A percentile compares a stretch with the other conserved stretches of the same genome.
These are phyloP conservation scores for Dacryopinax spathularia DNA, from an alignment of 768 basidiomycete genomes.

Conservation along the genomic window DNA sequence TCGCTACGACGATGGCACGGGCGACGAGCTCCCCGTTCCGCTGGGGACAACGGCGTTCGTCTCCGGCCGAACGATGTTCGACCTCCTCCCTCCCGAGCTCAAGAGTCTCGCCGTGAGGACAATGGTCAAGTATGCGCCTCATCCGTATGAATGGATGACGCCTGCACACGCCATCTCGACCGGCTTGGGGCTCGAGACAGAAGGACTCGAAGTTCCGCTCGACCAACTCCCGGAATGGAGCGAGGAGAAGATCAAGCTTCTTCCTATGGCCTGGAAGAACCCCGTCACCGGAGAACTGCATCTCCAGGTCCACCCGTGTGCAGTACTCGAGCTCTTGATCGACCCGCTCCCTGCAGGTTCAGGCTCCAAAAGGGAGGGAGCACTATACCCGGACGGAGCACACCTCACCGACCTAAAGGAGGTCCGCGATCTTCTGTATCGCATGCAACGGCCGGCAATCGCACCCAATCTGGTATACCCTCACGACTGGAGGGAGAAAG, in stretches of 20 bases:
- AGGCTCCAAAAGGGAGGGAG: constrained; percentile 40
- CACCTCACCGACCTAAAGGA: constrained; percentile 56
- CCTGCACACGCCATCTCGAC: constrained; percentile 60
- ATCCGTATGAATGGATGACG: constrained; percentile 86
- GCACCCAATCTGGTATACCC: constrained; percentile 74
- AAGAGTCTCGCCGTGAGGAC: constrained; percentile 71
- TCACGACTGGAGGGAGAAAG: constrained; percentile 66
- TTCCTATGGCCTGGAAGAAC: constrained; percentile 82
- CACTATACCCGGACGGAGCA: constrained; percentile 72
- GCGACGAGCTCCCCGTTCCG: constrained; percentile 67
- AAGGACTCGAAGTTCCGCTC: constrained; percentile 53
- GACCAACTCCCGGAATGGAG: constrained; percentile 71
- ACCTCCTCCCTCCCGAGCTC: constrained; percentile 50
- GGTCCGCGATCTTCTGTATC: constrained; percentile 62
- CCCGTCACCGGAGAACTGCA: constrained; percentile 69
- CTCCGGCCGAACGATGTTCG: constrained; percentile 69
- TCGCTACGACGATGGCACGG: constrained; percentile 76
- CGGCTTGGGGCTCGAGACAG: constrained; percentile 68
- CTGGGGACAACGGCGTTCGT: constrained; percentile 71
- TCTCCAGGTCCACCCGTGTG: constrained; percentile 84
- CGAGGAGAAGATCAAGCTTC: constrained; percentile 54
- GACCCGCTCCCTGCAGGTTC: constrained; percentile 61
- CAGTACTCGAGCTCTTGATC: constrained; percentile 48
- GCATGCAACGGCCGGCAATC: constrained; percentile 81
- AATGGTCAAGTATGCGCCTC: constrained; percentile 65